phyloP scores from a whole-genome alignment of 345 rosid genomes.

The Anacardium occidentale region DNA sequence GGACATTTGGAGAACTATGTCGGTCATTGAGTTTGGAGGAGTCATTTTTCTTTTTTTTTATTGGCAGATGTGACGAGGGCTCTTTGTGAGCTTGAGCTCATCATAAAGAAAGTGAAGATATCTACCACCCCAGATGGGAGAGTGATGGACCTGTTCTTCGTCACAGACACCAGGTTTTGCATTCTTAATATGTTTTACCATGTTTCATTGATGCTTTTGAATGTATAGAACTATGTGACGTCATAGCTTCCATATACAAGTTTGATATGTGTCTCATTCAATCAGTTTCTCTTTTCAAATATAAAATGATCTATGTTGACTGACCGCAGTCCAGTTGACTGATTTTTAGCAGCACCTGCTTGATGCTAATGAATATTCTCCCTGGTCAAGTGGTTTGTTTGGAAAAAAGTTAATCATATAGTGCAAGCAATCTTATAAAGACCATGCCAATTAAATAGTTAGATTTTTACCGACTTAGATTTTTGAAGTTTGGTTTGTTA shows the following conservation, averaged over 20 bases:
- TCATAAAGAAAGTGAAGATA: conserved; percentile 86
- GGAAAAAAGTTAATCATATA: not conserved
- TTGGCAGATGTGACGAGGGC: conserved; percentile 72
- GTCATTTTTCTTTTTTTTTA: conserved; percentile 7
- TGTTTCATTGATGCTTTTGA: not conserved
- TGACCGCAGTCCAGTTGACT: conserved; percentile 3
- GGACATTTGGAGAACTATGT: conserved; percentile 2
- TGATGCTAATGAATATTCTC: not conserved
- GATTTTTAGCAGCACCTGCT: not conserved
- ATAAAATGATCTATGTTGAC: conserved; percentile 1
- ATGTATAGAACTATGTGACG: conserved; percentile 5
- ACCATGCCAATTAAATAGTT: not conserved
- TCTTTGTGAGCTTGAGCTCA: conserved; percentile 84
- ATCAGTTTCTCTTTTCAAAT: not conserved
- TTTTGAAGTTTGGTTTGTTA: not conserved
- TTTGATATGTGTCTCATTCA: not conserved
- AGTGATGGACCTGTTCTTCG: conserved; percentile 90
- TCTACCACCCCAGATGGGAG: conserved; percentile 94
- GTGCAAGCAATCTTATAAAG: not conserved
- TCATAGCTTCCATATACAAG: not conserved
- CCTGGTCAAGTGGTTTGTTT: not conserved
- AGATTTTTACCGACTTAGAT: not conserved
- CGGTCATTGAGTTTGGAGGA: conserved; percentile 18
- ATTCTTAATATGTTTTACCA: conserved; percentile 12
- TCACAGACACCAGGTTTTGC: conserved; percentile 83